phyloP scores from a whole-genome alignment of 495 filamentous ascomycete genomes.

The Xylaria sp. region DNA sequence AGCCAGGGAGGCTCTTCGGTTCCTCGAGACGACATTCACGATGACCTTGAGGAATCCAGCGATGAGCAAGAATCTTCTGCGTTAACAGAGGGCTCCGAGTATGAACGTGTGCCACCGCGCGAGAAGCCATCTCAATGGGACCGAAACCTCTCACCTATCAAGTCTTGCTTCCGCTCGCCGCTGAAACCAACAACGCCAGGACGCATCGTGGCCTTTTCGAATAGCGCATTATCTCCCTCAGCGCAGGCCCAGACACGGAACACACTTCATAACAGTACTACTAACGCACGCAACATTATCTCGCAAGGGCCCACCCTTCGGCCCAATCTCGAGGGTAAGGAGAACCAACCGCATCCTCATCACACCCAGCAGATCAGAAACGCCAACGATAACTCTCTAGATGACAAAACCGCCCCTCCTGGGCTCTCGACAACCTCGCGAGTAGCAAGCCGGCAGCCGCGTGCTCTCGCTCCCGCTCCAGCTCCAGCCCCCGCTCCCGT shows the following conservation, averaged over 20 bases:
- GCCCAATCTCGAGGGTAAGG: slow-evolving; percentile 28
- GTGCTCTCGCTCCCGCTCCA: background rate
- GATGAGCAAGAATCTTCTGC: slow-evolving; percentile 40
- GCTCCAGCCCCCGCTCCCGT: too few species aligned
- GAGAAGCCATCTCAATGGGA: slow-evolving; percentile 43
- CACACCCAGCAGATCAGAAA: slow-evolving; percentile 16
- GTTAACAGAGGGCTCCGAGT: slow-evolving; percentile 41
- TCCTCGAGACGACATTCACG: slow-evolving; percentile 16
- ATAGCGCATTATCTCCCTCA: slow-evolving; percentile 46
- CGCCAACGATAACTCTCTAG: slow-evolving; percentile 25
- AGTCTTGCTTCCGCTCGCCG: slow-evolving; percentile 60
- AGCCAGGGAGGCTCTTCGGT: slow-evolving; percentile 21
- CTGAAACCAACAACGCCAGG: slow-evolving; percentile 57
- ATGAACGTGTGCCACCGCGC: slow-evolving; percentile 41
- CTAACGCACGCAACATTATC: slow-evolving; percentile 13
- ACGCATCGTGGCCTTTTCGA: slow-evolving; percentile 55
- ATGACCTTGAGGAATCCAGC: slow-evolving; percentile 32
- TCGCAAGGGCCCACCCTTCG: slow-evolving; percentile 27
- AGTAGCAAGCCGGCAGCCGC: background rate
- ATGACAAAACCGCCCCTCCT: background rate
- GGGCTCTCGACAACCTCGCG: background rate
- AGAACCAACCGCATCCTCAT: slow-evolving; percentile 26
- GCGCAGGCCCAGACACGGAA: slow-evolving; percentile 40
- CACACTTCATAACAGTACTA: background rate
- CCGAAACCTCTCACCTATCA: slow-evolving; percentile 53